Conservation (phyloP, 805 yeast species). For the Saccharomycopsis javanensis region DNA sequence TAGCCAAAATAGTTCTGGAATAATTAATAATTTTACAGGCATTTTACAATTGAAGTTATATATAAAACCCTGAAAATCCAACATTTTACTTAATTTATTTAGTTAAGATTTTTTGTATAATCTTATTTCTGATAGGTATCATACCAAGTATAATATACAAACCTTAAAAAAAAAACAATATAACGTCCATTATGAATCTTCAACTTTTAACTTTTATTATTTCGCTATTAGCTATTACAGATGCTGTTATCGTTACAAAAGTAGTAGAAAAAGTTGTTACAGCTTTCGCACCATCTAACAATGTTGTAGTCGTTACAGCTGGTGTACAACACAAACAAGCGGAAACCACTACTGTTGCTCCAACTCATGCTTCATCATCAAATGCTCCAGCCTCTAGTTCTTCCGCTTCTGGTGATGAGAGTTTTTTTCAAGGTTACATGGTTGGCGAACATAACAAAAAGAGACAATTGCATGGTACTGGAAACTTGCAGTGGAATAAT, state of each 20-base stretch:
- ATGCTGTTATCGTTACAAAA: not conserved
- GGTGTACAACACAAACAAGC: not conserved
- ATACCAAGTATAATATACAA: not conserved
- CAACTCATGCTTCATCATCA: slow-evolving; percentile 21
- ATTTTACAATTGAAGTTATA: too few species aligned
- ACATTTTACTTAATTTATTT: too few species aligned
- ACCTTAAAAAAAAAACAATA: too few species aligned
- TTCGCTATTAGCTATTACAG: not conserved
- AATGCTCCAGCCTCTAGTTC: slow-evolving; percentile 17
- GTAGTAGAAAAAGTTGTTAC: not conserved
- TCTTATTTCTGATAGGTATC: not conserved
- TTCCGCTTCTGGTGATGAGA: slow-evolving; percentile 21
- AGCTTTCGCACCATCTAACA: too few species aligned
- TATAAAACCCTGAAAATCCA: not conserved
- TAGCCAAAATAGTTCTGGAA: too few species aligned
- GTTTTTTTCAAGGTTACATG: slow-evolving; percentile 28
- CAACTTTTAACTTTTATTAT: not conserved
- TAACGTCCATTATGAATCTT: not conserved
- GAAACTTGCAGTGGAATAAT: slow-evolving; percentile 44
- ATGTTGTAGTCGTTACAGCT: not conserved
- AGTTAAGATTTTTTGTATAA: too few species aligned
- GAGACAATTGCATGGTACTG: slow-evolving; percentile 46
- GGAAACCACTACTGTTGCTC: slow-evolving; percentile 10
- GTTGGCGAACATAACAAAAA: slow-evolving; percentile 51
- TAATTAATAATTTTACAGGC: too few species aligned